These are phyloP conservation scores for Rhynchosporium secalis DNA, from an alignment of 2,329 filamentous ascomycete species.

Conservation along the genomic window DNA sequence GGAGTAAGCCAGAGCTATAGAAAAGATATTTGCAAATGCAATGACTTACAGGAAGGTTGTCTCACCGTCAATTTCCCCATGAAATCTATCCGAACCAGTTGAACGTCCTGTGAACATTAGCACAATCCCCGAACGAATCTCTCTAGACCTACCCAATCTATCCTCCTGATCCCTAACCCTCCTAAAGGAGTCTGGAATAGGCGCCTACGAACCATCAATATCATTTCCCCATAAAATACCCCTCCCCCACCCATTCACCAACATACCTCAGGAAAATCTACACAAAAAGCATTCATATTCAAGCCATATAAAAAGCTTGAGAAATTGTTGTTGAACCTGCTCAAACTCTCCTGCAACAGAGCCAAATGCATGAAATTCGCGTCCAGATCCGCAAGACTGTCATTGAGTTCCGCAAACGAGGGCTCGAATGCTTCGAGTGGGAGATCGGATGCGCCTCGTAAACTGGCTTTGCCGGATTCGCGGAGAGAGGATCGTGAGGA, in stretches of 20 bases:
- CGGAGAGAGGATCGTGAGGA: constrained; percentile 84
- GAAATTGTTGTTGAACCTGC: constrained; percentile 94
- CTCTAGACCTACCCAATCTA: constrained; percentile 44
- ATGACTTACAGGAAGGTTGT: constrained; percentile 77
- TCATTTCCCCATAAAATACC: background rate
- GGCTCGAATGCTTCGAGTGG: constrained; percentile 84
- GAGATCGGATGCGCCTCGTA: constrained; percentile 55
- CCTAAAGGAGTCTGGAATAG: constrained; percentile 79
- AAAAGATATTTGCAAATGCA: background rate
- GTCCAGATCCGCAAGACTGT: constrained; percentile 93
- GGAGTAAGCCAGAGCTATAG: constrained; percentile 22
- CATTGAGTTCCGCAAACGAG: constrained; percentile 87
- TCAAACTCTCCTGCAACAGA: constrained; percentile 91
- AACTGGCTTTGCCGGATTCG: constrained; percentile 61
- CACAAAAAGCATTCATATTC: constrained; percentile 99
- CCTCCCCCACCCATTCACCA: background rate
- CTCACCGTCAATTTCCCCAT: constrained; percentile 57
- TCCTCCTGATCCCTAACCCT: constrained; percentile 61
- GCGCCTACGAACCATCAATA: constrained; percentile 57
- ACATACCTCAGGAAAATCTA: constrained; percentile 89
- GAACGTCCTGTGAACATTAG: constrained; percentile 33
- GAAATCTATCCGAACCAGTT: constrained; percentile 42
- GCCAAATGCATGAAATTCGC: constrained; percentile 98
- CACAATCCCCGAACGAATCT: constrained; percentile 20
- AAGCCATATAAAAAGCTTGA: constrained; percentile 92